Evolutionary conservation across 2,329 filamentous ascomycete genomes (phyloP), one percentile per base, ranked within the genome.

Genomic region (Claviceps arundinis): DNA sequence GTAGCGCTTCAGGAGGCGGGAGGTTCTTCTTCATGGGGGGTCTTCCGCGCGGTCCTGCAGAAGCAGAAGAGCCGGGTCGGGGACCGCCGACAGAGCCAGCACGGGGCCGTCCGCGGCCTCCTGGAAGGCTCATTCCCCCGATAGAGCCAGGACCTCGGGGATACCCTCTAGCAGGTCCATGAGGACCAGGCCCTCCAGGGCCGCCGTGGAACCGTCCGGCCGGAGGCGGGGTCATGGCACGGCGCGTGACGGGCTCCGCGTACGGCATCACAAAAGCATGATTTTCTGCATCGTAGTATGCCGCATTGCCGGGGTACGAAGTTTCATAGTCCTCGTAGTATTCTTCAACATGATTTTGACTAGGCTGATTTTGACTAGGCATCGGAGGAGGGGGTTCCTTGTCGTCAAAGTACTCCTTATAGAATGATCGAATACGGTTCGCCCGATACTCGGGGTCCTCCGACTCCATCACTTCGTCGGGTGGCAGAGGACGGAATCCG

Each of bases 401-500:
- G 43, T 96, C 91, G 58, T 97, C 93, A 61, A 98, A 98, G 72
- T 98, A 98, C 65, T 98, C 93, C 73, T 96, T 96, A 74, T 98
- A 98, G 73, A 98, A 98, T 4, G 93, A 98, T 66, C 93, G 81
- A 59, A 98, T 98, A 54, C 93, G 84, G 73, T 96, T 97, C 57
- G 93, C 93, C 61, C 93, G 82, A 62, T 91, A 84, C 67, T 97
- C 93, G 0, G 93, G 89, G 64, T 96, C 91, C 64, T 97, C 93
- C 3, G 84, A 80, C 44, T 84, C 81, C 34, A 75, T 77, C 51
- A 87, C 81, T 57, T 95, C 87, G 62, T 90, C 84, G 38, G 89
- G 88, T 5, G 93, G 93, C 56, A 98, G 76, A 22, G 93, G 93
- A 16, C 93, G 85, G 67, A 95, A 77, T 30, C 82, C 81, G 46